Base-by-base conservation (phyloP, 2,329 filamentous ascomycete genomes). In the Cladosporium austrohemisphaericum region DNA sequence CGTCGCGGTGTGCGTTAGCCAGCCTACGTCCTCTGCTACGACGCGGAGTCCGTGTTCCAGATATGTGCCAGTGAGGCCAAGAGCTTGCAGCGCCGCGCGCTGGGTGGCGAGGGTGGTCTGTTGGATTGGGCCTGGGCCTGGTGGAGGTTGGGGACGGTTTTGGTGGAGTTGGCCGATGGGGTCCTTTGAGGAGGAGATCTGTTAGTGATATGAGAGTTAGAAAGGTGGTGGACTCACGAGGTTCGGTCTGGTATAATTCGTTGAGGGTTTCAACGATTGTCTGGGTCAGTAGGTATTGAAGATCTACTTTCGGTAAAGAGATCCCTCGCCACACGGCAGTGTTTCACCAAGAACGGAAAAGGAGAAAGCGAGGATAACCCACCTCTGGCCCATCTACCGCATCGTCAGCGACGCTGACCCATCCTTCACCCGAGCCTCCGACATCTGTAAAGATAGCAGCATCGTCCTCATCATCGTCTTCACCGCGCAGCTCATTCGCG, bases 11-110 rank as follows among this genome's bases (percentile, higher is more conserved):
- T 36, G 31, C 8, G 29, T 36, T 5, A 45, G 41, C 44, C 44
- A 47, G 13, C 33, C 33, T 14, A 38, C 44, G 11, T 37, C 44
- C n/a, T 29, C 33, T 11, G 33, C 44, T 3, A 22, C 44, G 19
- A 37, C 18, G 22, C 44, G 23, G 16, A 47, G 23, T 7, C 1
- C 43, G 5, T 14, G 14, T 11, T 47, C 43, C 11, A 47, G 33
- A 18, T 38, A 47, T 5, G 23, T 37, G 1, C 43, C 33, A 8
- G 43, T 37, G 5, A 38, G 43, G n/a, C 32, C 43, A 11, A 37
- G 33, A 6, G 33, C 44, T 23, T 38, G 33, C 3, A 38, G 33
- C 4, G 33, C 44, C 11, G 41, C 41, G 31, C 31, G 22, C 9
- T 36, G 41, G 31, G 41, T 26, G 16, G 25, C 33, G 25, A 37